Conservation (phyloP, 169 alveolate species). For the Plasmodium blacklocki region DNA sequence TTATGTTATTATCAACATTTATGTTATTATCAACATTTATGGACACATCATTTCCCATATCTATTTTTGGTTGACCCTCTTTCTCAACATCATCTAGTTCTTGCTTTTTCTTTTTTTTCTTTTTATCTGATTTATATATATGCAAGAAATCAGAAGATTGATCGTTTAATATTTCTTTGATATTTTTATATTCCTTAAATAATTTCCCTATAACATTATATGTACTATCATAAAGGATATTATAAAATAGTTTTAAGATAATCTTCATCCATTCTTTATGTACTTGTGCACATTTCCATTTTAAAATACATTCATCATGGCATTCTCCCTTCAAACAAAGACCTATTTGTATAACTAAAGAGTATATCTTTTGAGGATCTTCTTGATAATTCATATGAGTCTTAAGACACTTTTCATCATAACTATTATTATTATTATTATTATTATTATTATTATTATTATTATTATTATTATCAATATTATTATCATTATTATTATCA, state of each 20-base stretch:
- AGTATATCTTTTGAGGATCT: not conserved
- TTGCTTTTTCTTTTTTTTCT: not conserved
- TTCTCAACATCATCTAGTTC: not conserved
- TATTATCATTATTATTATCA: not conserved
- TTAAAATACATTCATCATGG: not conserved
- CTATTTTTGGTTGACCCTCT: not conserved
- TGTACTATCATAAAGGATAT: conserved; percentile 39
- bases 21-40: too few species aligned
- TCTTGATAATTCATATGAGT: not conserved
- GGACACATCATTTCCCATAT: too few species aligned
- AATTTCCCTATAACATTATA: conserved; percentile 54
- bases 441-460: not conserved
- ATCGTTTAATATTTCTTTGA: conserved; percentile 41
- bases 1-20: not conserved
- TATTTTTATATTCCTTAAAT: conserved; percentile 51
- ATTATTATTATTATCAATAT: not conserved
- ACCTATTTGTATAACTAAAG: conserved; percentile 38
- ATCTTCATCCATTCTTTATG: conserved; percentile 42
- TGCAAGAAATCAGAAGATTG: conserved; percentile 29
- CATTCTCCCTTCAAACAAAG: conserved; percentile 13
- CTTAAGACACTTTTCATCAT: not conserved
- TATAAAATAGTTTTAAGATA: conserved; percentile 54
- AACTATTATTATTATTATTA: not conserved
- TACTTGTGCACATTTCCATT: conserved; percentile 21
- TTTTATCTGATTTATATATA: not conserved